Conservation (phyloP, 2,329 filamentous ascomycete species). For the Cryphonectria parasitica region DNA sequence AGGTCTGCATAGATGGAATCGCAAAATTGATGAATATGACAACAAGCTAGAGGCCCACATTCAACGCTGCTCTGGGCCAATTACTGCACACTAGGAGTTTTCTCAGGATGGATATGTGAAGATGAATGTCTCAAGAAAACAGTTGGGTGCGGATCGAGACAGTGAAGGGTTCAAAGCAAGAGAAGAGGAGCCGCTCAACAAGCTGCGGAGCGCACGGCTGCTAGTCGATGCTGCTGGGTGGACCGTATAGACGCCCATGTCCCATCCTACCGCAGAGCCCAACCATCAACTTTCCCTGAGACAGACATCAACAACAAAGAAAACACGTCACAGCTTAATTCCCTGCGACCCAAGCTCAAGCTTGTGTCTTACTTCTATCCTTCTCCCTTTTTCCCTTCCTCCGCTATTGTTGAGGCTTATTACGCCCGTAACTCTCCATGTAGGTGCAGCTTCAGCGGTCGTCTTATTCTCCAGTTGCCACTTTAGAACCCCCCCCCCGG, state of each 20-base stretch:
- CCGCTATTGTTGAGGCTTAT: not conserved
- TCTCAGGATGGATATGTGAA: not conserved
- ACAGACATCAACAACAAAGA: not conserved
- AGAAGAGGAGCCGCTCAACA: not conserved
- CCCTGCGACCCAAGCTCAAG: not conserved
- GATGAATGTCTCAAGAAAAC: not conserved
- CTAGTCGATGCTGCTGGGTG: not conserved
- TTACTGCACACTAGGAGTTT: no score
- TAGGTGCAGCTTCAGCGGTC: not conserved
- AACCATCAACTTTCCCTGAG: not conserved
- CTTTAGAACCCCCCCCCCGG: not conserved
- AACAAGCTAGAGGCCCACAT: not conserved
- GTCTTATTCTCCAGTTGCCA: not conserved
- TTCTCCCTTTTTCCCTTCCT: not conserved
- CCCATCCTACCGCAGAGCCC: not conserved
- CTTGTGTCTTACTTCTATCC: no score
- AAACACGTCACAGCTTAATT: not conserved
- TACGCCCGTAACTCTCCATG: not conserved
- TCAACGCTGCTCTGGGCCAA: not conserved
- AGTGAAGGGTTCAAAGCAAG: not conserved
- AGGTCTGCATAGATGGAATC: slow-evolving; percentile 26
- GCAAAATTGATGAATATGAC: slow-evolving; percentile 20
- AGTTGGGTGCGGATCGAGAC: not conserved
- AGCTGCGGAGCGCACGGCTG: not conserved
- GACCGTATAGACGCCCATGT: not conserved